A percentile compares a stretch with the other conserved stretches of the same genome.
These are phyloP conservation scores for Coemansia biformis DNA, from an alignment of 192 early-diverging fungal genomes.

Conservation along the genomic window DNA sequence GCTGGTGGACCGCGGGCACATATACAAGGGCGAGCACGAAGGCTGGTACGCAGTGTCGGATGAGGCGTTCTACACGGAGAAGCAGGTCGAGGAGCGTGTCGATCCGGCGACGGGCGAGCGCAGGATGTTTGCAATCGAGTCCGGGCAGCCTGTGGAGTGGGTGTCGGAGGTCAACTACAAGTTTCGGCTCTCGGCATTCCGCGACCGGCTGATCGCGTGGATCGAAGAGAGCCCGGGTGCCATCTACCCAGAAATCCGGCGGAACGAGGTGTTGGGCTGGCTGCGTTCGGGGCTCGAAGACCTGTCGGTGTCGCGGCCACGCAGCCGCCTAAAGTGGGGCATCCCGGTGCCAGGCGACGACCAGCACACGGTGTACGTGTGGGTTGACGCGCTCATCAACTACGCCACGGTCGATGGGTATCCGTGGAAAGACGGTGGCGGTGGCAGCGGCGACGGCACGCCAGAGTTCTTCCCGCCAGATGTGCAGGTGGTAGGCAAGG, in stretches of 20 bases:
- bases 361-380: constrained; percentile 91
- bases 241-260: constrained; percentile 60
- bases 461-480: constrained; percentile 59
- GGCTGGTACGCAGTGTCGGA: constrained; percentile 97
- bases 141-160: constrained; percentile 85
- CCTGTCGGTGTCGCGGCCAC: constrained; percentile 80
- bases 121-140: constrained; percentile 60
- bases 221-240: constrained; percentile 60
- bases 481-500: constrained; percentile 89
- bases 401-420: constrained; percentile 86
- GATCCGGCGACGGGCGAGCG: constrained; percentile 23
- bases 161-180: constrained; percentile 91
- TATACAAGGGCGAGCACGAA: constrained; percentile 86
- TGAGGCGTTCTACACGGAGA: constrained; percentile 80
- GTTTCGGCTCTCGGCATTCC: constrained; percentile 68
- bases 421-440: constrained; percentile 55
- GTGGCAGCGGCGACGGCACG: background rate
- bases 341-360: constrained; percentile 84
- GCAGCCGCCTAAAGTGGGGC: constrained; percentile 79
- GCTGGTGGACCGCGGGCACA: constrained; percentile 64
- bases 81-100: constrained; percentile 63
- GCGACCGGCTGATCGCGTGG: constrained; percentile 62
- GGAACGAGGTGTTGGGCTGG: constrained; percentile 64
- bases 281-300: constrained; percentile 59
- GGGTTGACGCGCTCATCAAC: constrained; percentile 93